Evolutionary conservation across 768 basidiomycete genomes (phyloP), one percentile per base, ranked within the genome.

Genomic region (Glaciozyma antarctica): DNA sequence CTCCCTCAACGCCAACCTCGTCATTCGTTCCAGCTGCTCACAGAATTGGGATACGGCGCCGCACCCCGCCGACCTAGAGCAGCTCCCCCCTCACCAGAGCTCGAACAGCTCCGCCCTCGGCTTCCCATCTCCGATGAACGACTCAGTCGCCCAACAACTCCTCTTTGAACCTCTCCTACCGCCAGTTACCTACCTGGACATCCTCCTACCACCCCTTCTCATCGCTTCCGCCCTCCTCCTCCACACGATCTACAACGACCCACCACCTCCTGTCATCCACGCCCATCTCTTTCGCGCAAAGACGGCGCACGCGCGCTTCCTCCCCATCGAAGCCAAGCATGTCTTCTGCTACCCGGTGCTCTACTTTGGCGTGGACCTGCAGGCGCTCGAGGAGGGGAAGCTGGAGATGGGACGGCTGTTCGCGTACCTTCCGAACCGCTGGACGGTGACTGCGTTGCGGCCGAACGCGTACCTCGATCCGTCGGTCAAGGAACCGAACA

Each of bases 321-420:
- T 84, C 6, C 85, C 85, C 0, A 64, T 66, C 16, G 71, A 75
- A 15, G 77, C 84, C 4, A 66, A 75, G 22, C 83, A 86, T 72
- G 75, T 81, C 0, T 87, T 86, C 73, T 79, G 78, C n/a, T 87
- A 86, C 72, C 81, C 82, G 0, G 82, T 83, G 3, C 71, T 85
- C 16, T 81, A 80, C 51, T 65, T 85, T 6, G 78, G 84, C 21
- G 74, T 85, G n/a, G 82, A 84, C 12, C 73, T 88, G 22, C 76
- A 81, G 63, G 80, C 80, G 1, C 75, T 87, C 17, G 85, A 85
- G 71, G 51, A 68, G 15, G 75, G 78, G 22, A 41, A 60, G 2
- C 75, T 87, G 13, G 81, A 87, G 68, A 73, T 82, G 8, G 77
- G 74, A 15, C 60, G 79, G 74, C 64, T 86, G 0, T 85, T 87